phyloP scores from a whole-genome alignment of 116 monocot genomes.

The Cymodocea nodosa region DNA sequence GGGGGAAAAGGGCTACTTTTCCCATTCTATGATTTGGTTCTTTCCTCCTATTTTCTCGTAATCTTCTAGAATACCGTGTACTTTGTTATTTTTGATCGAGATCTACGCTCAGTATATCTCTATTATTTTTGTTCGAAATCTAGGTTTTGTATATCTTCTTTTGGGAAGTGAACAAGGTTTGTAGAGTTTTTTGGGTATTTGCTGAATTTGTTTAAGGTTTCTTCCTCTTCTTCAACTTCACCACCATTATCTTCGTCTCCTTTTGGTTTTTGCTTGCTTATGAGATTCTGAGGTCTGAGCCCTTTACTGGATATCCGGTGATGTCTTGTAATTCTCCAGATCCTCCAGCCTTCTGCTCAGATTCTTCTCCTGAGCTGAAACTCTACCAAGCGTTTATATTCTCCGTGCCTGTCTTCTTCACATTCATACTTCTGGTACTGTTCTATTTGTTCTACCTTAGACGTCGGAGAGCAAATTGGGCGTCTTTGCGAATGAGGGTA shows the following conservation, averaged over 20 bases:
- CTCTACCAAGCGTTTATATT: slow-evolving; percentile 87
- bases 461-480: slow-evolving; percentile 62
- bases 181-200: not conserved
- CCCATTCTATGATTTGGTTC: slow-evolving; percentile 1
- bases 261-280: not conserved
- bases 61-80: not conserved
- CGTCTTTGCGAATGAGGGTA: slow-evolving; percentile 52
- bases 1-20: not conserved
- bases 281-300: not conserved
- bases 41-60: not conserved
- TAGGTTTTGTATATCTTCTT: too few relatives aligned
- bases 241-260: too few relatives aligned
- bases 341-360: slow-evolving; percentile 51
- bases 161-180: too few relatives aligned
- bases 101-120: too few relatives aligned
- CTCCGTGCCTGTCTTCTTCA: slow-evolving; percentile 75
- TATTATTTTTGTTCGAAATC: not conserved
- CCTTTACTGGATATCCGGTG: slow-evolving; percentile 7
- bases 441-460: slow-evolving; percentile 80
- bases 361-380: slow-evolving; percentile 59
- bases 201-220: not conserved
- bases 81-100: too few relatives aligned
- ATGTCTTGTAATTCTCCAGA: slow-evolving; percentile 82
- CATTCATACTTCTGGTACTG: slow-evolving; percentile 53
- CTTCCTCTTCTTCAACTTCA: too few relatives aligned